Base-by-base conservation (phyloP, 1,284 basidiomycete genomes). In the Ceratobasidium sp. region DNA sequence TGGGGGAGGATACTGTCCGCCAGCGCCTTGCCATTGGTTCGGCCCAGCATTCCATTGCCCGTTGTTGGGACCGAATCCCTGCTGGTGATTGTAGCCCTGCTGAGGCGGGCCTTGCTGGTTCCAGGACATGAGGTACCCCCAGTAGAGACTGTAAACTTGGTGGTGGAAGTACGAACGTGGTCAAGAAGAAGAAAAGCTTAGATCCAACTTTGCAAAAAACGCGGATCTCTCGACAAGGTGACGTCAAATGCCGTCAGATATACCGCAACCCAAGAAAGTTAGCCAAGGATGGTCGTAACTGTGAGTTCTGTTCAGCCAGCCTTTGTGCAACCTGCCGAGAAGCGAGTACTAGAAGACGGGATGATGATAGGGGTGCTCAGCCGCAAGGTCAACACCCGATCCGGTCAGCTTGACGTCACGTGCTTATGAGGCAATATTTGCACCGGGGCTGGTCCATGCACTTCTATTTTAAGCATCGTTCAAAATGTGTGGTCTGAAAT, bases 11-110 rank as follows among this genome's bases (percentile, higher is more conserved):
- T 75, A 75, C 27, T 50, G 50, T 4, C 73, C 73, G 44, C 73
- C 73, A 6, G 73, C 73, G 6, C 73, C 73, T 27, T 75, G 73
- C 73, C 73, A 75, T 35, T 75, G 73, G 57, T 75, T 75, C 1
- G 73, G 73, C 10, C 73, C 73, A 16, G 73, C 73, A 33, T 75
- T 75, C 73, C 73, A 75, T 30, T 75, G 73, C 18, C 62, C 62
- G 62, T 66, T 75, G 46, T 75, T 75, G 3, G 73, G 73, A 10
- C 62, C 73, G 23, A 66, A 75, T 30, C 73, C 73, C 20, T 73
- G 70, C 41, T 71, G 55, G 20, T 64, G 62, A 46, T 64, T 44
- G 57, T 59, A 46, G 35, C 57, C 70, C 46, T 74, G 59, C 23
- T 74, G 71, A n/a, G 50, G 66, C 20, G 27, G 33, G 35, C 73